These are phyloP conservation scores for Coccomyxa sp. DNA, from an alignment of 139 green algal species.

Conservation along the genomic window DNA sequence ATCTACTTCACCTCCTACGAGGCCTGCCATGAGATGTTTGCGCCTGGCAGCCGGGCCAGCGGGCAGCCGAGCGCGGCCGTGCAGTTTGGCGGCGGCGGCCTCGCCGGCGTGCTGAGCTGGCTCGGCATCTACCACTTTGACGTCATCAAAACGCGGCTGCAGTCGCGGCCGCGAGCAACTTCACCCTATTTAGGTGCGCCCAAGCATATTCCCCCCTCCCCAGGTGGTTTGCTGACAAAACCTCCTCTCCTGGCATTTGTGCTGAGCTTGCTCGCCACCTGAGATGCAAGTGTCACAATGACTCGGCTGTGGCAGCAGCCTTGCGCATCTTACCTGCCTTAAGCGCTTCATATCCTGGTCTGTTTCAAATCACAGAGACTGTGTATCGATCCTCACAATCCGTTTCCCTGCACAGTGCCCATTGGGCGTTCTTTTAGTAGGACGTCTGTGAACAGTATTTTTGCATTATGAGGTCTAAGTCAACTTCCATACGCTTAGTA, in stretches of 20 bases:
- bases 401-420: too few species aligned
- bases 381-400: too few species aligned
- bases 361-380: too few species aligned
- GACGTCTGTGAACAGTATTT: too few species aligned
- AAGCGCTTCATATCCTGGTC: too few species aligned
- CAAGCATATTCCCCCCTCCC: too few species aligned
- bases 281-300: too few species aligned
- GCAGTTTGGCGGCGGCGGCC: conserved; percentile 33
- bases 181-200: conserved; percentile 26
- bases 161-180: conserved; percentile 22
- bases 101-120: conserved; percentile 51
- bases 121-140: conserved; percentile 63
- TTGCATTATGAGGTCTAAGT: too few species aligned
- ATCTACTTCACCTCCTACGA: conserved; percentile 62
- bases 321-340: neutral
- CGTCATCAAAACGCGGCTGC: conserved; percentile 65
- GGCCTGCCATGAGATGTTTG: conserved; percentile 4
- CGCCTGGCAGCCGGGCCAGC: conserved; percentile 11
- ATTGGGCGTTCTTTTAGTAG: too few species aligned
- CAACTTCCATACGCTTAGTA: too few species aligned
- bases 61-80: conserved; percentile 1
- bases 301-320: neutral
- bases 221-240: neutral
- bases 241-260: neutral
- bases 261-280: neutral